These are phyloP conservation scores for Xylariales sp. DNA, from an alignment of 2,329 filamentous ascomycete species.

Conservation along the genomic window DNA sequence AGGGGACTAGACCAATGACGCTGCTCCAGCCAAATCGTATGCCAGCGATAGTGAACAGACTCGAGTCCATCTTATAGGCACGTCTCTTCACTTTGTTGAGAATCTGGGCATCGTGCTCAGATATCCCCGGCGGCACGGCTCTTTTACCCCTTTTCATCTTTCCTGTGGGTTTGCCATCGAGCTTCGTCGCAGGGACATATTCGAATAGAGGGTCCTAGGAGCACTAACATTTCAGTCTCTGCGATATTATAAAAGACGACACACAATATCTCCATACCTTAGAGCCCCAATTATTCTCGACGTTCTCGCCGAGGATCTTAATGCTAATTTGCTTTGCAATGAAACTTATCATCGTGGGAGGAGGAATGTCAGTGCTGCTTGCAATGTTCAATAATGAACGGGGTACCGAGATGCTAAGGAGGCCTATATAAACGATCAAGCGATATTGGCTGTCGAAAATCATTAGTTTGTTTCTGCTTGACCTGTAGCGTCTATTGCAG, in stretches of 20 bases:
- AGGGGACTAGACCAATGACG: constrained; percentile 78
- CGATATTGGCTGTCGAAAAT: too few relatives aligned
- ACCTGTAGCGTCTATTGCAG: too few relatives aligned
- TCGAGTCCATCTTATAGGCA: constrained; percentile 82
- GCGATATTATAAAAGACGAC: too few relatives aligned
- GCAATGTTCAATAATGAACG: too few relatives aligned
- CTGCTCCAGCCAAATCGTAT: constrained; percentile 86
- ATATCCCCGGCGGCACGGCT: constrained; percentile 76
- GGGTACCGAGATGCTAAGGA: too few relatives aligned
- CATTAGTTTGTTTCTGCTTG: too few relatives aligned
- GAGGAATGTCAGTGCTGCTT: too few relatives aligned
- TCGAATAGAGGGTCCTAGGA: constrained; percentile 86
- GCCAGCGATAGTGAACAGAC: constrained; percentile 75
- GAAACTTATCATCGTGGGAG: constrained; percentile 49
- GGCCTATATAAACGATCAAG: too few relatives aligned
- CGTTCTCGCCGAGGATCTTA: constrained; percentile 52
- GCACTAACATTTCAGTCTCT: too few relatives aligned
- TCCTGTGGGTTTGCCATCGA: constrained; percentile 58
- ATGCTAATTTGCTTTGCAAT: constrained; percentile 52
- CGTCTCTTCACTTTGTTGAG: constrained; percentile 81
- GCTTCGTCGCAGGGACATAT: constrained; percentile 67
- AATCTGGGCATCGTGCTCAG: constrained; percentile 73
- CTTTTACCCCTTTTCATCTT: constrained; percentile 83
- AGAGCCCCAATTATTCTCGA: constrained; percentile 47
- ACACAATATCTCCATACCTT: too few relatives aligned